Evolutionary conservation across 2,329 filamentous ascomycete genomes (phyloP).

Genomic region (Talaromyces sp.): DNA sequence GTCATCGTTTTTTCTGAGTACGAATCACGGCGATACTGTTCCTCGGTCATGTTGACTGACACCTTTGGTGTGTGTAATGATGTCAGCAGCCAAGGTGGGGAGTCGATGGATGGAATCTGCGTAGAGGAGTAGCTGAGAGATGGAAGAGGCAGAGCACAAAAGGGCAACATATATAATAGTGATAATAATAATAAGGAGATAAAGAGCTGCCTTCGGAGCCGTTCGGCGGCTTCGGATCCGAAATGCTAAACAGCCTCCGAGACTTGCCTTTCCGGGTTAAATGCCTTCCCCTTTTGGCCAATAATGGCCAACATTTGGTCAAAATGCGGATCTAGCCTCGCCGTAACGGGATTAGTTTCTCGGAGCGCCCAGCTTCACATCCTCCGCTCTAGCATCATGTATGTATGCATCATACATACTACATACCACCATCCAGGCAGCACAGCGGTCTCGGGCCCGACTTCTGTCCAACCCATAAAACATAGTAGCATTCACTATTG

Average conservation of each 20-base stretch:
- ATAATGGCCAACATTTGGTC: not conserved
- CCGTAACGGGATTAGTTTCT: not conserved
- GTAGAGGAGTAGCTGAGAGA: not conserved
- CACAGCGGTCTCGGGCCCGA: no score
- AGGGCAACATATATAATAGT: not conserved
- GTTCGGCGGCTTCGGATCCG: conserved; percentile 2
- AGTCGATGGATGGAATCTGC: not conserved
- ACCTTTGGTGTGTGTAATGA: not conserved
- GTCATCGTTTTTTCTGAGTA: not conserved
- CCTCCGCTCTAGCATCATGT: not conserved
- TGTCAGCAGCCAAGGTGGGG: not conserved
- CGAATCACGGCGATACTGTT: not conserved
- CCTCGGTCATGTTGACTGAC: not conserved
- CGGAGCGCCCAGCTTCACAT: not conserved
- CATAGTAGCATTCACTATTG: not conserved
- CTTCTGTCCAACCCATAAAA: not conserved
- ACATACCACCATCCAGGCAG: no score
- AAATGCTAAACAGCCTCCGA: not conserved
- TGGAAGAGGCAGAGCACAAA: not conserved
- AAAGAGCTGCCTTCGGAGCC: not conserved
- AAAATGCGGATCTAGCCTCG: not conserved
- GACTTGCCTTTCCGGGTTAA: not conserved
- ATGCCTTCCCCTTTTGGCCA: not conserved
- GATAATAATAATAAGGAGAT: not conserved
- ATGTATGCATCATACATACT: not conserved